Evolutionary conservation across 140 eudicot species (phyloP).

Genomic region (Erigeron philadelphicus): DNA sequence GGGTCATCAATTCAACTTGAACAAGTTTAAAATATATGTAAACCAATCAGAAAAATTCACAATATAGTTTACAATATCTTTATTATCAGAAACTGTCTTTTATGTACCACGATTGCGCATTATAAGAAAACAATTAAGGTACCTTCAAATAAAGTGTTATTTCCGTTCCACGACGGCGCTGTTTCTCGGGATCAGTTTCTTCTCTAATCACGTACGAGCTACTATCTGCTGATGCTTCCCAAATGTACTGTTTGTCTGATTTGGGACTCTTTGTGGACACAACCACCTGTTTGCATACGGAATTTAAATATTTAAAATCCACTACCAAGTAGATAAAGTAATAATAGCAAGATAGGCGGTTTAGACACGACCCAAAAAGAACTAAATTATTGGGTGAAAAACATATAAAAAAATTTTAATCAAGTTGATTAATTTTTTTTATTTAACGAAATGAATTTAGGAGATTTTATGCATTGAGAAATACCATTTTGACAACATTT

Average conservation of each 20-base stretch:
- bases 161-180: conserved; percentile 73
- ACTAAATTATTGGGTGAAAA: neutral
- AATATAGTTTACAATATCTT: neutral
- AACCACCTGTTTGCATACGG: conserved; percentile 41
- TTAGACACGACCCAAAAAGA: neutral
- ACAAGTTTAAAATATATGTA: neutral
- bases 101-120: neutral
- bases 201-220: conserved; percentile 70
- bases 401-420: neutral
- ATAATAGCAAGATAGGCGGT: neutral
- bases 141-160: conserved; percentile 88
- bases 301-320: neutral
- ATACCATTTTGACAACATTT: neutral
- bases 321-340: neutral
- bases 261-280: conserved; percentile 87
- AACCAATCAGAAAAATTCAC: neutral
- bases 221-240: conserved; percentile 92
- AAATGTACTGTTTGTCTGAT: conserved; percentile 83
- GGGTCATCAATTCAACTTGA: neutral
- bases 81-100: neutral
- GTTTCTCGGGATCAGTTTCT: conserved; percentile 80
- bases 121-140: conserved; percentile 7
- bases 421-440: neutral
- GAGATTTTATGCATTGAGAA: neutral
- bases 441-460: neutral